Evolutionary conservation across 441 rosid species (phyloP), one percentile per base, ranked within the genome.

Genomic region (Erysimum cheiri): DNA sequence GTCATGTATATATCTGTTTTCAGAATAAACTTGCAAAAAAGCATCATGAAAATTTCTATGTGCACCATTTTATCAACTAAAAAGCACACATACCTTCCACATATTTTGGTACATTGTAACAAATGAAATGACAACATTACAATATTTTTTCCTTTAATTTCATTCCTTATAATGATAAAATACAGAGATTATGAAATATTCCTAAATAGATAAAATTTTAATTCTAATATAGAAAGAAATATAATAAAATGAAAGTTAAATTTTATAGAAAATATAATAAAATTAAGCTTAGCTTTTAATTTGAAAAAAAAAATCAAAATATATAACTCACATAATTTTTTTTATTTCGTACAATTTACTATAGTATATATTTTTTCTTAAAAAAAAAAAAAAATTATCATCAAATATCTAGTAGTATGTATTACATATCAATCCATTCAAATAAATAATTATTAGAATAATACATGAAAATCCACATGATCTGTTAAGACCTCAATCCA

Each of bases 91-190:
- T 48, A 3, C 19, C 39, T 40, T 31, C 29, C 70, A 40, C 11
- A 32, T 14, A 52, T 37, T 50, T 52, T 52, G 60, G 13, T n/a
- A 66, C 60, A 52, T 28, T 26, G 50, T 37, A 66, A 6, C 52
- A 15, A 39, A 40, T 66, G 19, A 41, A 29, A 66, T 44, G 64
- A 46, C 14, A 41, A 8, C 15, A 55, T 19, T 33, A 24, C 5
- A 22, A 22, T 43, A n/a, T 3, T 19, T 17, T 67, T 43, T 1
- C 6, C 33, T 13, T 9, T 32, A 2, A 56, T 8, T 68, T 44
- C 3, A 68, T 68, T 56, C 46, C 36, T 67, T 67, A 44, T 33
- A 67, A 8, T 56, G 14, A 53, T 64, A 5, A 46, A 5, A 49
- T 36, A 36, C 35, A 48, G 4, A 49, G 35, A 35, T 49, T 64